phyloP scores from a whole-genome alignment of 306 rosid species.

The Chamaecrista fasciculata region DNA sequence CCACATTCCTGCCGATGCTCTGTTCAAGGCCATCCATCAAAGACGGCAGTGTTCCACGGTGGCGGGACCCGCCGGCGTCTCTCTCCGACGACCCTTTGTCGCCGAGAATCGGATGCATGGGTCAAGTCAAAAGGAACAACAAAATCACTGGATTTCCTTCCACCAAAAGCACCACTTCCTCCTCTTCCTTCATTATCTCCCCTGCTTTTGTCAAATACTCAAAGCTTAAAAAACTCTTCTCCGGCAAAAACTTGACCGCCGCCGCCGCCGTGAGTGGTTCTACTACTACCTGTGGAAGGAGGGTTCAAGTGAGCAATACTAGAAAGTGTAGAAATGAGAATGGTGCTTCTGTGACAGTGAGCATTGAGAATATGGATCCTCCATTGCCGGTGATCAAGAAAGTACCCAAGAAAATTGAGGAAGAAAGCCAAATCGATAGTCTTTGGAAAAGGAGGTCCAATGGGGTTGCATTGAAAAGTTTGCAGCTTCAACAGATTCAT shows the following conservation, averaged over 20 bases:
- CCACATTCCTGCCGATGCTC: slow-evolving; percentile 77
- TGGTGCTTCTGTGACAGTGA: slow-evolving; percentile 23
- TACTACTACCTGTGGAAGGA: slow-evolving; percentile 27
- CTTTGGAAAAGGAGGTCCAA: slow-evolving; percentile 83
- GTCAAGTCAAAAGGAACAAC: slow-evolving; percentile 89
- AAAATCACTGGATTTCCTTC: slow-evolving; percentile 59
- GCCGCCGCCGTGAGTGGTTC: slow-evolving; percentile 30
- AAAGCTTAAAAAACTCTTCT: slow-evolving; percentile 74
- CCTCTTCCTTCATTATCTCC: slow-evolving; percentile 20
- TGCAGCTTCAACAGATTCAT: slow-evolving; percentile 62
- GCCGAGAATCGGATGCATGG: slow-evolving; percentile 91
- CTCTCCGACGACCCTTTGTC: slow-evolving; percentile 58
- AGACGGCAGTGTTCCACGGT: slow-evolving; percentile 50
- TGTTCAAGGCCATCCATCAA: slow-evolving; percentile 70
- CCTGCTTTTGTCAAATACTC: slow-evolving; percentile 47
- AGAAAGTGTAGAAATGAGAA: slow-evolving; percentile 27
- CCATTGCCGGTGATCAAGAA: slow-evolving; percentile 64
- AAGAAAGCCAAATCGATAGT: slow-evolving; percentile 32
- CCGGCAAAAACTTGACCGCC: slow-evolving; percentile 49
- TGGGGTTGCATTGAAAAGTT: slow-evolving; percentile 41
- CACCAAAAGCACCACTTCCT: slow-evolving; percentile 33
- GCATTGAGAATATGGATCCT: slow-evolving; percentile 63
- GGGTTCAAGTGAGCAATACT: slow-evolving; percentile 23
- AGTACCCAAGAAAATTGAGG: slow-evolving; percentile 30
- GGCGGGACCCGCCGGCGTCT: slow-evolving; percentile 22